Conservation (phyloP, 148 eudicot species). For the Euryodendron excelsum region DNA sequence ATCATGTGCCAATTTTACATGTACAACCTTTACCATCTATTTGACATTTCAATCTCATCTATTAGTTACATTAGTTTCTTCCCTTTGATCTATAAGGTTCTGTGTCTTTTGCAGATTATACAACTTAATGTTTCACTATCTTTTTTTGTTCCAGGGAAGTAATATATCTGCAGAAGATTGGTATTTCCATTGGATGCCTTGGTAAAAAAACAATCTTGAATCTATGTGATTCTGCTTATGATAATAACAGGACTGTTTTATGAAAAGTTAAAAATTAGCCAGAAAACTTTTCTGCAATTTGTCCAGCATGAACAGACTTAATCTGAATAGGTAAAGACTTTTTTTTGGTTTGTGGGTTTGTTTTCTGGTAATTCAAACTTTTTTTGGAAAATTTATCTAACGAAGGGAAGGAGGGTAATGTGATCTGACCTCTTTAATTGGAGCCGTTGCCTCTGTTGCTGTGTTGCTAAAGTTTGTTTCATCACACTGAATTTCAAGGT, state of each 20-base stretch:
- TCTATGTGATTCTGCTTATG: background rate
- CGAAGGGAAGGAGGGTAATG: background rate
- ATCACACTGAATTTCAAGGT: conserved; percentile 4
- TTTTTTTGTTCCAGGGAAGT: background rate
- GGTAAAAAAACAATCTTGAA: background rate
- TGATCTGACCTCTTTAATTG: conserved; percentile 24
- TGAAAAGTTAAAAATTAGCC: background rate
- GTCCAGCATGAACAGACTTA: background rate
- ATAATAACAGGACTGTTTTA: background rate
- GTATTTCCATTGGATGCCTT: background rate
- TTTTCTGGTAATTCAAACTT: background rate
- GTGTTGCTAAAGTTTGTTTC: background rate
- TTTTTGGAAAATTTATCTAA: background rate
- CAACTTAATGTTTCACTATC: background rate
- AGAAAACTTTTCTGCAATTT: background rate
- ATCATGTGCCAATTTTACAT: background rate
- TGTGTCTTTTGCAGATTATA: background rate
- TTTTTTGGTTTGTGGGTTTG: background rate
- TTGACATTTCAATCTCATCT: background rate
- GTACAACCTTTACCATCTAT: background rate
- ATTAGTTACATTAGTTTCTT: background rate
- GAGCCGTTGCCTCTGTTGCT: conserved; percentile 11
- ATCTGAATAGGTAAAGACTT: background rate
- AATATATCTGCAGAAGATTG: conserved; percentile 1
- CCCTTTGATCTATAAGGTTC: background rate